These are phyloP conservation scores for Bacidia gigantensis DNA, from an alignment of 495 filamentous ascomycete genomes.

Conservation along the genomic window DNA sequence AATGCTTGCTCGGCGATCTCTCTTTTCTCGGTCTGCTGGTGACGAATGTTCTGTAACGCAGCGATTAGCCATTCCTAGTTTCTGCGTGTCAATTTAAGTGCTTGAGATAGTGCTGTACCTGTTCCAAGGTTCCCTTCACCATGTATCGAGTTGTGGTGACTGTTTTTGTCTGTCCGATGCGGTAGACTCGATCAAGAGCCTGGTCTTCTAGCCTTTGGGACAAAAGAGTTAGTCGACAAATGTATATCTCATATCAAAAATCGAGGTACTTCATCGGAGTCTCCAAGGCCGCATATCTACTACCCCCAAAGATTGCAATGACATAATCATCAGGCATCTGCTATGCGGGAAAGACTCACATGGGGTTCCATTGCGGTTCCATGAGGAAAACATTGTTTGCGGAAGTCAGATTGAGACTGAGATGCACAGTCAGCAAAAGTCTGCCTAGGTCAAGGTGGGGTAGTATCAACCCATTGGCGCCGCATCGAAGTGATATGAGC, in stretches of 20 bases:
- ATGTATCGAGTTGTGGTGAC: conserved; percentile 21
- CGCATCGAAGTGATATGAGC: conserved; percentile 29
- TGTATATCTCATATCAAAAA: too few relatives aligned
- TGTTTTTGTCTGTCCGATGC: conserved; percentile 20
- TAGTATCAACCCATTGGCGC: conserved; percentile 12
- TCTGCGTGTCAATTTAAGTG: neutral
- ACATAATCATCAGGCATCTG: too few relatives aligned
- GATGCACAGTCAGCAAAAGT: neutral
- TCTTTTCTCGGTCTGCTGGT: conserved; percentile 10
- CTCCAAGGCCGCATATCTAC: too few relatives aligned
- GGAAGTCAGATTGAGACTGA: conserved; percentile 18
- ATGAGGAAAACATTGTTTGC: conserved; percentile 29
- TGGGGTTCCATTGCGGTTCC: conserved; percentile 22
- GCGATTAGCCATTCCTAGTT: neutral
- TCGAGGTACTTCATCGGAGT: too few relatives aligned
- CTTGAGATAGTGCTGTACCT: conserved; percentile 9
- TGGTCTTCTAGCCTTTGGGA: conserved; percentile 21
- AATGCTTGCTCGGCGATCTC: conserved; percentile 14
- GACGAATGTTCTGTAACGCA: conserved; percentile 3
- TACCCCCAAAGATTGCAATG: too few relatives aligned
- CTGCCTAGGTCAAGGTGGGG: too few relatives aligned
- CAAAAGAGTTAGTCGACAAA: too few relatives aligned
- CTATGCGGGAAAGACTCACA: neutral
- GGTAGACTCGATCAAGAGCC: conserved; percentile 22
- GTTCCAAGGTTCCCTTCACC: conserved; percentile 21